phyloP scores from a whole-genome alignment of 2,329 filamentous ascomycete species.

The Calonectria ilicicola region DNA sequence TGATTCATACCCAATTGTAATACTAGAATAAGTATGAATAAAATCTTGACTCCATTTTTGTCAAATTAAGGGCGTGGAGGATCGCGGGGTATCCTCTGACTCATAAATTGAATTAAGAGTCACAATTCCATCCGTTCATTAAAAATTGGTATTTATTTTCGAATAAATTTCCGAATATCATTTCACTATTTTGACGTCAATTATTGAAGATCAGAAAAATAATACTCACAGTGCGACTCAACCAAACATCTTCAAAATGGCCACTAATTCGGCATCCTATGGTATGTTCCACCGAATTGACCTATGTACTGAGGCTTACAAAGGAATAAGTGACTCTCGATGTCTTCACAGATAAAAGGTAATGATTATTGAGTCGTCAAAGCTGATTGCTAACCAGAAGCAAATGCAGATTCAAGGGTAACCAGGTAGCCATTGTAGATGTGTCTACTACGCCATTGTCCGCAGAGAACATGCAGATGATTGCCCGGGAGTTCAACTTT shows the following conservation, averaged over 20 bases:
- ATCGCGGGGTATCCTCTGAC: neutral
- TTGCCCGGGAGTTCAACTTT: conserved; percentile 31
- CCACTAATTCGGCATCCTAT: neutral
- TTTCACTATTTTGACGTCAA: neutral
- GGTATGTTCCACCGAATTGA: neutral
- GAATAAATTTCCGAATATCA: neutral
- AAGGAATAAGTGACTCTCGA: neutral
- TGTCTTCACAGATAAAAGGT: conserved; percentile 17
- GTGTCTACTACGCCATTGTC: neutral
- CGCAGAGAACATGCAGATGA: conserved; percentile 17
- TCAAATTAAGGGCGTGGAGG: neutral
- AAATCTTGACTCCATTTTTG: neutral
- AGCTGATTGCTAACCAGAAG: neutral
- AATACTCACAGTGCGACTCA: neutral
- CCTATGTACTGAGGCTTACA: too few relatives aligned
- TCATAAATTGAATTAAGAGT: neutral
- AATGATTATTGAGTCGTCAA: neutral
- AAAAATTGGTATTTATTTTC: neutral
- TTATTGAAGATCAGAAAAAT: neutral
- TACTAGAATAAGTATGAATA: neutral
- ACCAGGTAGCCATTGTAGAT: conserved; percentile 28
- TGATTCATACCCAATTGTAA: neutral
- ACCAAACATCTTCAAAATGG: neutral
- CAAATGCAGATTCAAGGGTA: conserved; percentile 23
- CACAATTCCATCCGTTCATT: too few relatives aligned